Conservation (phyloP, 2,329 filamentous ascomycete species). For the Stenocarpella maydis region DNA sequence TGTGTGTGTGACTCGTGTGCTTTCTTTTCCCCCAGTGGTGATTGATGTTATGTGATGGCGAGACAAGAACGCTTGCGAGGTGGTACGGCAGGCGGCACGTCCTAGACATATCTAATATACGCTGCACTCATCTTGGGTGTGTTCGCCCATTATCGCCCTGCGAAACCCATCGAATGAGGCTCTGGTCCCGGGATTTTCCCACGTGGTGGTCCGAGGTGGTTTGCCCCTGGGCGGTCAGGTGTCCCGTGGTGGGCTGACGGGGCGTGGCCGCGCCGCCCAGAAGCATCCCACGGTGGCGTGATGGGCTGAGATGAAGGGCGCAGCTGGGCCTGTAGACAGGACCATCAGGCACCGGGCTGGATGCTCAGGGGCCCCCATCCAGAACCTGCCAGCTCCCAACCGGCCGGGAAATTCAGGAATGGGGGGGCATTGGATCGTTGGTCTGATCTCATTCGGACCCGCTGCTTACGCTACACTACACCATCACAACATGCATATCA, state of each 20-base stretch:
- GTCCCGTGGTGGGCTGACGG: slow-evolving; percentile 27
- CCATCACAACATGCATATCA: too few relatives aligned
- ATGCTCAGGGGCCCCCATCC: background rate
- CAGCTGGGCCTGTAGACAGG: background rate
- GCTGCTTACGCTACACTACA: too few relatives aligned
- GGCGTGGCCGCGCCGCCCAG: background rate
- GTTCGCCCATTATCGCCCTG: background rate
- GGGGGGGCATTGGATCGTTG: slow-evolving; percentile 7
- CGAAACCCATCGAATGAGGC: background rate
- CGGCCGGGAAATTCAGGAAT: slow-evolving; percentile 10
- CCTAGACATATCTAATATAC: slow-evolving; percentile 29
- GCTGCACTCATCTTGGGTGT: background rate
- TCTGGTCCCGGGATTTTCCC: slow-evolving; percentile 1
- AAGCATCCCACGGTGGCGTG: slow-evolving; percentile 36
- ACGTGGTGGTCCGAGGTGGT: slow-evolving; percentile 29
- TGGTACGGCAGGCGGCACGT: slow-evolving; percentile 12
- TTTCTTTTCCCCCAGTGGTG: too few relatives aligned
- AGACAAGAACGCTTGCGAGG: slow-evolving; percentile 14
- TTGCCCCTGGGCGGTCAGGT: slow-evolving; percentile 17
- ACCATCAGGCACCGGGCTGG: too few relatives aligned
- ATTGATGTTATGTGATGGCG: slow-evolving; percentile 24
- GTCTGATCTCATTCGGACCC: background rate
- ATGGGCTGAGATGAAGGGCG: slow-evolving; percentile 6
- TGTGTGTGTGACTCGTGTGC: slow-evolving; percentile 9
- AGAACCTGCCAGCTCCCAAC: slow-evolving; percentile 1